phyloP scores from a whole-genome alignment of 2,329 filamentous ascomycete genomes.

The Aspergillus carbonarius region DNA sequence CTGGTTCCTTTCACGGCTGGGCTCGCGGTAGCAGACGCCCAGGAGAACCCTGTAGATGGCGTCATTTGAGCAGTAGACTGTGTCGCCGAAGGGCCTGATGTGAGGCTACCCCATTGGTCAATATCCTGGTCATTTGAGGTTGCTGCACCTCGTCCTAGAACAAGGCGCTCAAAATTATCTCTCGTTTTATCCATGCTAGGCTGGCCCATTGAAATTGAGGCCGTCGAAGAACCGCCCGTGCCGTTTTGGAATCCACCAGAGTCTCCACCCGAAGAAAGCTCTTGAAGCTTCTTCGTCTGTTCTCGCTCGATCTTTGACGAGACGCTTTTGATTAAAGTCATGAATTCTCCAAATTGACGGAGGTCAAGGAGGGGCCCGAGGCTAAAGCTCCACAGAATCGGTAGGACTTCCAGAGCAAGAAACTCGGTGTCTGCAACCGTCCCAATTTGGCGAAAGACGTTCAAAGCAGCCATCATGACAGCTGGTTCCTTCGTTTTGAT shows the following conservation, averaged over 20 bases:
- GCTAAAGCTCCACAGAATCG: conserved; percentile 87
- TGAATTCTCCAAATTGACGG: conserved; percentile 83
- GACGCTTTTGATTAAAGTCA: conserved; percentile 79
- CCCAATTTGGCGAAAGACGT: conserved; percentile 80
- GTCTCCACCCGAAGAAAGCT: conserved; percentile 66
- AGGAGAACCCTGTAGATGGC: conserved; percentile 39
- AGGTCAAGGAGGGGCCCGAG: conserved; percentile 86
- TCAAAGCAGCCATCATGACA: conserved; percentile 91
- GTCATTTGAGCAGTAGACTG: conserved; percentile 24
- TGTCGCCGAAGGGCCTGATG: conserved; percentile 29
- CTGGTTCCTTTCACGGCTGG: conserved; percentile 19
- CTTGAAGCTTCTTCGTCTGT: conserved; percentile 83
- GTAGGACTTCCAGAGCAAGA: conserved; percentile 85
- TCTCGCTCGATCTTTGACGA: conserved; percentile 82
- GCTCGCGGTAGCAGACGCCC: conserved; percentile 38
- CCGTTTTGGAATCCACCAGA: conserved; percentile 42
- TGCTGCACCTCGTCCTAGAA: conserved; percentile 66
- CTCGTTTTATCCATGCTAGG: conserved; percentile 56
- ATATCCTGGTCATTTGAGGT: conserved; percentile 35
- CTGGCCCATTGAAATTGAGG: conserved; percentile 30
- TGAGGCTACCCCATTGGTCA: conserved; percentile 34
- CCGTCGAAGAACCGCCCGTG: conserved; percentile 26
- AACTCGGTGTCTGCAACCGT: conserved; percentile 83
- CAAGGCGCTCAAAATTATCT: conserved; percentile 83
- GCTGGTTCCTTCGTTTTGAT: conserved; percentile 98